Evolutionary conservation across 495 filamentous ascomycete species (phyloP).

Genomic region (Parmelia sp.): DNA sequence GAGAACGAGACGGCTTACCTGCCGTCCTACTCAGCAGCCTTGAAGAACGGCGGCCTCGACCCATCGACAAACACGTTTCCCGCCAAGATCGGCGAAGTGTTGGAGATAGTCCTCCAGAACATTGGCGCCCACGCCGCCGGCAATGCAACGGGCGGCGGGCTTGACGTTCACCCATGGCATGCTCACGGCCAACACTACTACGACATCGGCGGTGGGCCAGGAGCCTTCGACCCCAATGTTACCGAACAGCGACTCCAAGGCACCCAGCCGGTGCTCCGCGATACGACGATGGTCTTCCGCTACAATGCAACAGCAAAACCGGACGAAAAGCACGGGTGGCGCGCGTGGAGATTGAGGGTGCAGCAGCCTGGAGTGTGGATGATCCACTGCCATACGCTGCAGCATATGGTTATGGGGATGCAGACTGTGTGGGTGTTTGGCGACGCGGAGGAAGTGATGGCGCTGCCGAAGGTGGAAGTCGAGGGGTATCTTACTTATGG

Average conservation of each 20-base stretch:
- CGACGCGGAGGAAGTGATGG: not conserved
- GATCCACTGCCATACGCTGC: slow-evolving; percentile 4
- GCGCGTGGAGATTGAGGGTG: slow-evolving; percentile 1
- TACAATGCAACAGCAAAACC: not conserved
- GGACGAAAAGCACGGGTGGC: not conserved
- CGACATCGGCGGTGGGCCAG: not conserved
- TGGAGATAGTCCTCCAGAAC: slow-evolving; percentile 3
- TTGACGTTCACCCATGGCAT: slow-evolving; percentile 5
- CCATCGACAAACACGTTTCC: not conserved
- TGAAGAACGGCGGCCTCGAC: slow-evolving; percentile 5
- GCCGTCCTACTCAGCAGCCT: not conserved
- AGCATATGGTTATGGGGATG: slow-evolving; percentile 5
- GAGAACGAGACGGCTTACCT: not conserved
- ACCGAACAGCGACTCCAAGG: not conserved
- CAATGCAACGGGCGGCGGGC: not conserved
- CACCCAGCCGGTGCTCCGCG: not conserved
- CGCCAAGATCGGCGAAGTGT: not conserved
- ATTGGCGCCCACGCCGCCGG: not conserved
- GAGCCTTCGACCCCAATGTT: slow-evolving; percentile 4
- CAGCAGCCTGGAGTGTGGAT: slow-evolving; percentile 5
- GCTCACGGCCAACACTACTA: slow-evolving; percentile 6
- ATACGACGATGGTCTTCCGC: slow-evolving; percentile 3
- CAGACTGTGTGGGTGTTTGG: slow-evolving; percentile 4
- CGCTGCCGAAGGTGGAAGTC: not conserved
- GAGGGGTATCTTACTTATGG: slow-evolving; percentile 3